Evolutionary conservation across 2,329 filamentous ascomycete genomes (phyloP), one percentile per base, ranked within the genome.

Genomic region (Fonsecaea nubica): DNA sequence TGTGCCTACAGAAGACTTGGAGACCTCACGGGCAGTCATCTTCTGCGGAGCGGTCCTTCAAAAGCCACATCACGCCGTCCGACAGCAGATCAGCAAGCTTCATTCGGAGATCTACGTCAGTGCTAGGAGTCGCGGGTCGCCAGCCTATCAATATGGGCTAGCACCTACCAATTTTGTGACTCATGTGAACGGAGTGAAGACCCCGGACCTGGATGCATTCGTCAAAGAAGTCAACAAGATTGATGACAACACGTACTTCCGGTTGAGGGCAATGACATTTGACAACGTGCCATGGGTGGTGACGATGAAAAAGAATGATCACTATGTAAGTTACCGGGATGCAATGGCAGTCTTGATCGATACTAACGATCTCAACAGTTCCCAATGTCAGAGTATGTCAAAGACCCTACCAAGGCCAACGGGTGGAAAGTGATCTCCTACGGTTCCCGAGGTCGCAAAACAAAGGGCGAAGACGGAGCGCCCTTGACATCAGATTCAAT

Each of bases 241-340:
- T 73, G 91, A 92, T 0, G 93, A 99, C 74, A 99, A 99, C 76
- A 97, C 93, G 1, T 99, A 99, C 80, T 99, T 99, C 88, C 89
- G 95, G 18, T 85, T 99, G 61, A 93, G 94, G 78, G 92, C 95
- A n/a, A 92, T 98, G 78, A 98, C 95, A 0, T 99, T 99, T 75
- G 95, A 99, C 78, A 96, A 96, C 75, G 93, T 99, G 9, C 94
- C 94, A 3, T 99, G 95, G 93, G 93, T 99, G n/a, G 92, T 96
- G 45, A 99, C 95, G 8, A 97, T 99, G 92, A 99, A 99, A 88
- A 98, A 98, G 86, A 97, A 97, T 74, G 94, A 99, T 77, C 95
- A 99, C 79, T 99, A 99, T 78, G 82, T 84, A 74, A 75, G 81
- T 76, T 38, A 33, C 25, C 30, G 10, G 53, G 38, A 50, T 15